Conservation (phyloP, 805 yeast genomes). For the Clavispora carvajalis region DNA sequence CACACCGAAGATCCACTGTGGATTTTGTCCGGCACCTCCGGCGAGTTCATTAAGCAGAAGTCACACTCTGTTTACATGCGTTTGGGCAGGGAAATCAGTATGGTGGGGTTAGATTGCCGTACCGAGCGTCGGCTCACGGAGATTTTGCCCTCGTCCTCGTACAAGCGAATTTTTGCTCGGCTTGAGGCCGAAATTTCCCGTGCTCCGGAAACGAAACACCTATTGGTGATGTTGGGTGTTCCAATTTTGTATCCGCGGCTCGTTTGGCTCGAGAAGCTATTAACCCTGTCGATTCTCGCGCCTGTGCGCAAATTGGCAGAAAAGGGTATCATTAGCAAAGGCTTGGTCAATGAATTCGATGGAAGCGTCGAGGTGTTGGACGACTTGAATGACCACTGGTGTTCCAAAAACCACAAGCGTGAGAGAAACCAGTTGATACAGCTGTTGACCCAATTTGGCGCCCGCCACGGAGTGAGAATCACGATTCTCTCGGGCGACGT, state of each 20-base stretch:
- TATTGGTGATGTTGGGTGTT: conserved; percentile 82
- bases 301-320: conserved; percentile 61
- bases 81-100: conserved; percentile 66
- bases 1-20: conserved; percentile 44
- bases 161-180: conserved; percentile 56
- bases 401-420: conserved; percentile 76
- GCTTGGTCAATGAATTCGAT: conserved; percentile 85
- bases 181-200: conserved; percentile 50
- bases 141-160: conserved; percentile 52
- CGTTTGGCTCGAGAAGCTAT: conserved; percentile 80
- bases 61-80: conserved; percentile 69
- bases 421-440: conserved; percentile 74
- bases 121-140: conserved; percentile 72
- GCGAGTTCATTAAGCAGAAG: conserved; percentile 64
- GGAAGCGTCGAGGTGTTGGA: conserved; percentile 89
- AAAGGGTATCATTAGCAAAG: conserved; percentile 55
- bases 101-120: conserved; percentile 86
- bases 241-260: conserved; percentile 93
- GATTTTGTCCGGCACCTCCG: conserved; percentile 53
- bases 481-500: conserved; percentile 93
- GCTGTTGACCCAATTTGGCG: conserved; percentile 61
- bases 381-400: conserved; percentile 96
- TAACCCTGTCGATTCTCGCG: conserved; percentile 51
- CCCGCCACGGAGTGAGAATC: conserved; percentile 58
- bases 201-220: conserved; percentile 61